Percentiles rank a stretch among this genome's conserved stretches.
These are phyloP conservation scores for Strigomonas oncopelti DNA, from an alignment of 208 protist genomes.

Conservation along the genomic window DNA sequence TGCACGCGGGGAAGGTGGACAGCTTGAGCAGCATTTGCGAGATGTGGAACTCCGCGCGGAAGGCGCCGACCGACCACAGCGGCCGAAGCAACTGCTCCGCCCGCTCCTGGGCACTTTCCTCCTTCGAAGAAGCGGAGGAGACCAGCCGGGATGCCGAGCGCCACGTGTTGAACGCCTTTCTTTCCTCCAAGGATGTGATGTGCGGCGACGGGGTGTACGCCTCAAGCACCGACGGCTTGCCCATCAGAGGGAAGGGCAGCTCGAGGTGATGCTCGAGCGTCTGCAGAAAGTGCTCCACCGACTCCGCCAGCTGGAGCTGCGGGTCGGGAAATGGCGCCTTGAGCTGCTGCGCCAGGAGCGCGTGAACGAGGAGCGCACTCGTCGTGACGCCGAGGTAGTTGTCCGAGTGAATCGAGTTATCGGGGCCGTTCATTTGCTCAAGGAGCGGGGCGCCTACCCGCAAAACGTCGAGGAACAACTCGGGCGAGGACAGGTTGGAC, in stretches of 20 bases:
- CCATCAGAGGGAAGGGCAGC: constrained; percentile 64
- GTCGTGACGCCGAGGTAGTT: constrained; percentile 9
- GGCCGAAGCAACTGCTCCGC: constrained; percentile 29
- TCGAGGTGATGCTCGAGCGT: constrained; percentile 61
- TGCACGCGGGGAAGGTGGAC: constrained; percentile 14
- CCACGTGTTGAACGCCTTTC: constrained; percentile 40
- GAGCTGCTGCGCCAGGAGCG: background rate
- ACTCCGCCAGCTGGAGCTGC: constrained; percentile 14
- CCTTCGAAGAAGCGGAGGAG: constrained; percentile 16
- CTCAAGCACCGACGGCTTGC: constrained; percentile 34
- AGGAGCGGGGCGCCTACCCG: background rate
- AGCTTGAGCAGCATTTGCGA: constrained; percentile 51
- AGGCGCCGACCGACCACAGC: constrained; percentile 64
- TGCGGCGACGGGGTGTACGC: constrained; percentile 45
- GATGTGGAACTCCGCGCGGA: constrained; percentile 70
- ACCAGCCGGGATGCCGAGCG: constrained; percentile 7
- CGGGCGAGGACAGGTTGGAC: background rate
- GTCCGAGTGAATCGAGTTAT: constrained; percentile 1
- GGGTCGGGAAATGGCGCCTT: background rate
- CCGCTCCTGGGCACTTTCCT: constrained; percentile 1
- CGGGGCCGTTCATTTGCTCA: background rate
- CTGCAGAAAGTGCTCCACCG: constrained; percentile 46
- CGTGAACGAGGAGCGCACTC: constrained; percentile 13
- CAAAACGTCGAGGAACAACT: background rate
- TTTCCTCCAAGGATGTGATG: constrained; percentile 76